These are phyloP conservation scores for Globisporangium nodosum DNA, from an alignment of 352 stramenopile species.

Conservation along the genomic window DNA sequence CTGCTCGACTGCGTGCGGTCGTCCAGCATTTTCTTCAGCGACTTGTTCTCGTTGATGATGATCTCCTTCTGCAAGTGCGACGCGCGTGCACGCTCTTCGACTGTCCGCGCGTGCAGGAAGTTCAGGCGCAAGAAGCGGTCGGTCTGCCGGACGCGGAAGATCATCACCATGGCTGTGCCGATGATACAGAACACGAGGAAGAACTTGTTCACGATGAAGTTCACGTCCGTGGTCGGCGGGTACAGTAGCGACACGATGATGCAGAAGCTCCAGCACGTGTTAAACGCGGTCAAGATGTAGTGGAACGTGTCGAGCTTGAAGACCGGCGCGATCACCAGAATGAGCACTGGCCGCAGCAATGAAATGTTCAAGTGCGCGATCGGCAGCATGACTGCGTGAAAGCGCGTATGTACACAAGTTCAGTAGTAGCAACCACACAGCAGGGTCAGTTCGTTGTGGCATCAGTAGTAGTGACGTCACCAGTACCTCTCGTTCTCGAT, in stretches of 20 bases:
- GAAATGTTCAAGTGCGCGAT: conserved; percentile 67
- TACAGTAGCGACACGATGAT: conserved; percentile 57
- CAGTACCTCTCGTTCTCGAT: background rate
- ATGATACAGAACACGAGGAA: conserved; percentile 59
- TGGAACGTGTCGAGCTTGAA: conserved; percentile 75
- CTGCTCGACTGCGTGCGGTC: conserved; percentile 33
- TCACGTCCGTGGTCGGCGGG: conserved; percentile 44
- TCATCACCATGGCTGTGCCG: conserved; percentile 41
- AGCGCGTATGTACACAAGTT: background rate
- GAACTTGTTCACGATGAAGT: conserved; percentile 74
- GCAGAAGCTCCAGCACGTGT: conserved; percentile 59
- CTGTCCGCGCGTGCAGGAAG: conserved; percentile 66
- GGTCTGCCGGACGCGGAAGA: conserved; percentile 66
- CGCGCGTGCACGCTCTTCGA: conserved; percentile 58
- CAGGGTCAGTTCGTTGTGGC: background rate
- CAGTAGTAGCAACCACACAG: background rate
- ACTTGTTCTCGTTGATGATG: conserved; percentile 83
- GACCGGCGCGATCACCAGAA: conserved; percentile 54
- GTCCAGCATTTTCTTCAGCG: conserved; percentile 77
- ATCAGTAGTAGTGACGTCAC: background rate
- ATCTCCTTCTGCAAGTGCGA: conserved; percentile 73
- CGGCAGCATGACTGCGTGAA: conserved; percentile 40
- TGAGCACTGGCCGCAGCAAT: conserved; percentile 51
- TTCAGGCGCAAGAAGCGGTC: conserved; percentile 73
- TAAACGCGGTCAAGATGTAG: conserved; percentile 60